A percentile compares a stretch with the other conserved stretches of the same genome.
phyloP scores from a whole-genome alignment of 169 alveolate genomes.

The Cryptosporidium andersoni region DNA sequence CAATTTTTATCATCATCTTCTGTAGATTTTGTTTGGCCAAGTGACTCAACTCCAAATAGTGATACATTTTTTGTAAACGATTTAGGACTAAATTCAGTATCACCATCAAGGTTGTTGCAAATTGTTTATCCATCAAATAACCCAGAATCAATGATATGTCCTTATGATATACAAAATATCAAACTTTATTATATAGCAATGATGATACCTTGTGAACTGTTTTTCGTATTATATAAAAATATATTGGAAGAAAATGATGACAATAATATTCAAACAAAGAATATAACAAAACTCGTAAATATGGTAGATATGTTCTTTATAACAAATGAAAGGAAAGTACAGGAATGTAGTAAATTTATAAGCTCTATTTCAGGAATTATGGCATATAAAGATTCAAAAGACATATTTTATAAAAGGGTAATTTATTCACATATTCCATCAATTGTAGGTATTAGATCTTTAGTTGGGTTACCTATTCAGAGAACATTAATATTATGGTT shows the following conservation, averaged over 20 bases:
- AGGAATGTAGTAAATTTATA: conserved; percentile 27
- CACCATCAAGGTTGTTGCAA: conserved; percentile 37
- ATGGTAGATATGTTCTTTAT: conserved; percentile 60
- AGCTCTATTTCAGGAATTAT: conserved; percentile 49
- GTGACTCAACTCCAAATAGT: conserved; percentile 3
- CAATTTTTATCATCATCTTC: conserved; percentile 46
- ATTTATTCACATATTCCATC: conserved; percentile 51
- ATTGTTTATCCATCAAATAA: conserved; percentile 43
- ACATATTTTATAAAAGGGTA: conserved; percentile 21
- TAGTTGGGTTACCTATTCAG: conserved; percentile 50
- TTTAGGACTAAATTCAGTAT: conserved; percentile 8
- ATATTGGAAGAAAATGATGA: not conserved
- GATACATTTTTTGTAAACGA: conserved; percentile 9
- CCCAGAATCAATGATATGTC: conserved; percentile 34
- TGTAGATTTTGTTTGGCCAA: conserved; percentile 63
- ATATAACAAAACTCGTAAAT: conserved; percentile 4
- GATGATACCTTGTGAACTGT: conserved; percentile 45
- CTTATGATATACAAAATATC: conserved; percentile 41
- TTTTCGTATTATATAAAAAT: conserved; percentile 10
- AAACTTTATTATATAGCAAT: conserved; percentile 28
- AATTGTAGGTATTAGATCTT: conserved; percentile 17
- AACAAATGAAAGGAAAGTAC: conserved; percentile 40
- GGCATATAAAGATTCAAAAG: conserved; percentile 20
- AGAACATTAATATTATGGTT: conserved; percentile 63
- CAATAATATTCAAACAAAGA: not conserved